Evolutionary conservation across 305 asterid genomes (phyloP).

Genomic region (Fraxinus angustifolia): DNA sequence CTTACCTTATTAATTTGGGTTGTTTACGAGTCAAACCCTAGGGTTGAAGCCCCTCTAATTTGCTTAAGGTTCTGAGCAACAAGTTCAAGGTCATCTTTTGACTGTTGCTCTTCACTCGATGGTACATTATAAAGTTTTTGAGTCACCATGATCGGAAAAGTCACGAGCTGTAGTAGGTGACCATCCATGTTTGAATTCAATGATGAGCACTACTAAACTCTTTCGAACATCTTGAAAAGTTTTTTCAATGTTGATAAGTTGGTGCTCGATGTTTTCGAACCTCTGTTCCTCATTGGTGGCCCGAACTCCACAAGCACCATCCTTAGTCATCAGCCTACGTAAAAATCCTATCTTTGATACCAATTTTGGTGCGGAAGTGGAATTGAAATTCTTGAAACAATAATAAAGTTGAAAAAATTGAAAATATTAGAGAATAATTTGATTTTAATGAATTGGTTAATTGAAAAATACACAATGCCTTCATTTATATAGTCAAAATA

Average conservation of each 20-base stretch:
- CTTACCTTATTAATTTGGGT: not conserved
- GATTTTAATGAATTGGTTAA: not conserved
- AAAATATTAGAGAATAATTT: not conserved
- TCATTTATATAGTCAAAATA: not conserved
- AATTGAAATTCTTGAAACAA: not conserved
- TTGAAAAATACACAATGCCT: not conserved
- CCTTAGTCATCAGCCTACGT: not conserved
- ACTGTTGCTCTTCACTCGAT: not conserved
- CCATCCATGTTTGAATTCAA: not conserved
- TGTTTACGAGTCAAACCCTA: not conserved
- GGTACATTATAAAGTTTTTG: not conserved
- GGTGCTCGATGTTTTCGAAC: not conserved
- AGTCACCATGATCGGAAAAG: not conserved
- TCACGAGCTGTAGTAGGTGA: not conserved
- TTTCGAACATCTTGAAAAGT: not conserved
- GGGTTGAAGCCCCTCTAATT: not conserved
- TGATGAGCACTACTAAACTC: not conserved
- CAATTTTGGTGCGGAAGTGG: not conserved
- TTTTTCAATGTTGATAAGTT: not conserved
- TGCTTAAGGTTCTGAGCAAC: not conserved
- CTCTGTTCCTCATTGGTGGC: not conserved
- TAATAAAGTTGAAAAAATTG: not conserved
- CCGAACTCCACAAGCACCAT: not conserved
- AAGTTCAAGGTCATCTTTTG: not conserved
- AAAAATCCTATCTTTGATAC: not conserved